Evolutionary conservation across 2,329 filamentous ascomycete genomes (phyloP).

Genomic region (Apiospora pterosperma): DNA sequence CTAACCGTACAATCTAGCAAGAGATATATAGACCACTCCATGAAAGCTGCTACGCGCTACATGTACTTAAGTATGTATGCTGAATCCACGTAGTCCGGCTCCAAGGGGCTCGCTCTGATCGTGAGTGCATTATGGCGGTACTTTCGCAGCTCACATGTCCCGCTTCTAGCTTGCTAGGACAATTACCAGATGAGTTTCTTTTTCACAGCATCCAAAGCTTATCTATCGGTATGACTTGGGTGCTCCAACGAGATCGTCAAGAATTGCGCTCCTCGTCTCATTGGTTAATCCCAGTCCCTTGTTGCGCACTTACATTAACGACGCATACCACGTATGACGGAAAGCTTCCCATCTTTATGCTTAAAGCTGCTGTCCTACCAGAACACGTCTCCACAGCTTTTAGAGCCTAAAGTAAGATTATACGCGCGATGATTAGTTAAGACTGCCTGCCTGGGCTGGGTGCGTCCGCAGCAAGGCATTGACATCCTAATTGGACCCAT

Average conservation of each 20-base stretch:
- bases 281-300: background rate
- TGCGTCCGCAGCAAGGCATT: background rate
- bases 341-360: constrained; percentile 2
- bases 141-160: background rate
- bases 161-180: background rate
- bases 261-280: constrained; percentile 1
- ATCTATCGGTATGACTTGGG: background rate
- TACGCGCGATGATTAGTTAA: constrained; percentile 1
- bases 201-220: background rate
- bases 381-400: constrained; percentile 1
- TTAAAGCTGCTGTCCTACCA: constrained; percentile 2
- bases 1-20: background rate
- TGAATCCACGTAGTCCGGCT: background rate
- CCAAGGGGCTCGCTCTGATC: background rate
- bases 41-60: background rate
- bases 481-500: constrained; percentile 1
- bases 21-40: background rate
- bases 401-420: constrained; percentile 1
- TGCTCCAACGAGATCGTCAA: background rate
- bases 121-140: background rate
- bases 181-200: background rate
- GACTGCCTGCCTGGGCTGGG: constrained; percentile 1
- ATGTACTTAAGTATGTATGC: background rate
- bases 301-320: constrained; percentile 1
- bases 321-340: constrained; percentile 3